These are phyloP conservation scores for Fusarium bactridioides DNA, from an alignment of 2,329 filamentous ascomycete species.

Conservation along the genomic window DNA sequence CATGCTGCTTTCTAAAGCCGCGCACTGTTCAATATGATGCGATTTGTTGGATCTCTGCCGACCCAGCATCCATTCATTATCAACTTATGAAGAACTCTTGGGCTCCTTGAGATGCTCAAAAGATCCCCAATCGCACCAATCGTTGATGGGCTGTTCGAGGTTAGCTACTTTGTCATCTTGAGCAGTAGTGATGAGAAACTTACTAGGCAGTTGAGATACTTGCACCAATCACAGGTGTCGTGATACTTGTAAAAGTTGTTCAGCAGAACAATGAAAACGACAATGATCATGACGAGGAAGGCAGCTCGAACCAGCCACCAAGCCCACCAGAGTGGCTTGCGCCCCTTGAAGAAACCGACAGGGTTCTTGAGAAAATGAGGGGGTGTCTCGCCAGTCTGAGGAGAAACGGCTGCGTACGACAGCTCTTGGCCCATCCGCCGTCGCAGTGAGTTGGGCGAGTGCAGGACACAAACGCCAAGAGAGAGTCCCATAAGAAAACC, in stretches of 20 bases:
- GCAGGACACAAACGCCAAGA: slow-evolving; percentile 85
- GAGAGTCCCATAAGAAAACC: slow-evolving; percentile 93
- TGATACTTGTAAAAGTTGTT: slow-evolving; percentile 86
- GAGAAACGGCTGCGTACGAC: slow-evolving; percentile 74
- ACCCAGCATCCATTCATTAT: not conserved
- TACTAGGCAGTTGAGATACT: slow-evolving; percentile 92
- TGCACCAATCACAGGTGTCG: slow-evolving; percentile 87
- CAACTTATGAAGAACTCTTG: not conserved
- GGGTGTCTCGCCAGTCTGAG: slow-evolving; percentile 56
- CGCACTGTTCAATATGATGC: not conserved
- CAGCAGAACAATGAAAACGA: slow-evolving; percentile 85
- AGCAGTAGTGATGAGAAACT: slow-evolving; percentile 52
- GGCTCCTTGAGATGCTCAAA: slow-evolving; percentile 35
- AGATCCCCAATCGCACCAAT: slow-evolving; percentile 69
- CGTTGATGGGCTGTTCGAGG: slow-evolving; percentile 63
- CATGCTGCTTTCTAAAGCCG: slow-evolving; percentile 16
- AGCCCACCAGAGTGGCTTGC: slow-evolving; percentile 94
- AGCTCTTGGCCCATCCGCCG: slow-evolving; percentile 75
- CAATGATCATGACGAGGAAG: slow-evolving; percentile 79
- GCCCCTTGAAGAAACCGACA: slow-evolving; percentile 85
- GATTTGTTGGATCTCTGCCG: not conserved
- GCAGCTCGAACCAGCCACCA: slow-evolving; percentile 92
- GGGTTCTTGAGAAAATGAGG: slow-evolving; percentile 68
- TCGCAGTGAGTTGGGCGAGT: slow-evolving; percentile 83
- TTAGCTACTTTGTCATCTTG: slow-evolving; percentile 33